Conservation (phyloP, 2,329 filamentous ascomycete genomes). For the Coniosporium tulheliwenetii region DNA sequence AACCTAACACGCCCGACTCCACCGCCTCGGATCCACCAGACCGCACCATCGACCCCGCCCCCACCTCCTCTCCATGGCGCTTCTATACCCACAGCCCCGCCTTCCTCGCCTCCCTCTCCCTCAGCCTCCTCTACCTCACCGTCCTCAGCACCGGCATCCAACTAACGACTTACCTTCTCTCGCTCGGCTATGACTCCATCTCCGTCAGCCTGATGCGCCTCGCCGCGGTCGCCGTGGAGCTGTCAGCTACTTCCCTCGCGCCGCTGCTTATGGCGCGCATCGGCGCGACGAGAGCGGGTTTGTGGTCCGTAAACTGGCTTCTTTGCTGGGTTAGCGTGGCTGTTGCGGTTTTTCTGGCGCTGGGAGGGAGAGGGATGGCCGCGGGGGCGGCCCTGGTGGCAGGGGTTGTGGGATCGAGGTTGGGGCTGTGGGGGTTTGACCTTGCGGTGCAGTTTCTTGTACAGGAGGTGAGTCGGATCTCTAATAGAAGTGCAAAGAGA, state of each 20-base stretch:
- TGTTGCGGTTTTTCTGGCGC: constrained; percentile 16
- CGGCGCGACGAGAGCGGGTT: constrained; percentile 42
- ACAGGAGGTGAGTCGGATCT: constrained; percentile 19
- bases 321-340: constrained; percentile 34
- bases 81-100: constrained; percentile 37
- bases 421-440: constrained; percentile 33
- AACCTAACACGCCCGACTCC: no score
- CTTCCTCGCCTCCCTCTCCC: constrained; percentile 44
- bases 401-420: constrained; percentile 22
- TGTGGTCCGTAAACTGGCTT: constrained; percentile 60
- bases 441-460: constrained; percentile 29
- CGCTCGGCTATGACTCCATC: constrained; percentile 34
- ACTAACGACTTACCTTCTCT: constrained; percentile 49
- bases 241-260: constrained; percentile 44
- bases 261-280: constrained; percentile 37
- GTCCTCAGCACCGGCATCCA: constrained; percentile 44
- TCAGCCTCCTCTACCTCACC: constrained; percentile 46
- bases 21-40: not conserved
- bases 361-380: constrained; percentile 2
- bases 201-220: constrained; percentile 39
- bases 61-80: constrained; percentile 1
- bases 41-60: not conserved
- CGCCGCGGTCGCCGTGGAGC: constrained; percentile 37
- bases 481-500: constrained; percentile 7
- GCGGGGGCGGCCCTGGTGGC: constrained; percentile 16